These are phyloP conservation scores for Tetradesmus lagerheimii DNA, from an alignment of 139 green algal genomes.

Conservation along the genomic window DNA sequence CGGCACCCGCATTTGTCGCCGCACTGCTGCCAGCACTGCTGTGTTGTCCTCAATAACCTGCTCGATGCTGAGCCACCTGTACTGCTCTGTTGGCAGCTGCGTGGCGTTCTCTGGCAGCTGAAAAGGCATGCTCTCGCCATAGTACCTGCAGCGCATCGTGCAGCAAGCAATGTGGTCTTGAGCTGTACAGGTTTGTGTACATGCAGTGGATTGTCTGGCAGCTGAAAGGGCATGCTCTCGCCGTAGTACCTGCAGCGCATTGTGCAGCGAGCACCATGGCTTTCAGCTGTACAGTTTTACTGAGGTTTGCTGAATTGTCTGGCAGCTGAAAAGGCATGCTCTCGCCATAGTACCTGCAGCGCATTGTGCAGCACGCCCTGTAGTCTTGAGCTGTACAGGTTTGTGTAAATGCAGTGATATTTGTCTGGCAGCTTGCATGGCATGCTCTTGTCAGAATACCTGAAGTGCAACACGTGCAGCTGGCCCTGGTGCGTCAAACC, in stretches of 20 bases:
- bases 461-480: no score
- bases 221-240: background rate
- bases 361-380: background rate
- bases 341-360: background rate
- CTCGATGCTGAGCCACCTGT: background rate
- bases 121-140: conserved; percentile 29
- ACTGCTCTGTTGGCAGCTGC: conserved; percentile 14
- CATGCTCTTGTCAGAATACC: background rate
- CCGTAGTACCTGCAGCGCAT: background rate
- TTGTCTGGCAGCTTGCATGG: background rate
- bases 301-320: no score
- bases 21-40: background rate
- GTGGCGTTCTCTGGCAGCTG: background rate
- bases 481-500: no score
- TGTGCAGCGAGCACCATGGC: no score
- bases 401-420: no score
- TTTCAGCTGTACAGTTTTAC: no score
- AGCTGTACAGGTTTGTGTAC: no score
- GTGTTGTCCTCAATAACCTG: background rate
- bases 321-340: conserved; percentile 20
- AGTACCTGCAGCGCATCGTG: background rate
- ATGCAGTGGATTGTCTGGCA: no score
- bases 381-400: no score
- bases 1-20: background rate
- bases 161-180: background rate